A percentile compares a stretch with the other conserved stretches of the same genome.
These are phyloP conservation scores for Urochloa ruziziensis DNA, from an alignment of 176 grass and related monocot species.

Conservation along the genomic window DNA sequence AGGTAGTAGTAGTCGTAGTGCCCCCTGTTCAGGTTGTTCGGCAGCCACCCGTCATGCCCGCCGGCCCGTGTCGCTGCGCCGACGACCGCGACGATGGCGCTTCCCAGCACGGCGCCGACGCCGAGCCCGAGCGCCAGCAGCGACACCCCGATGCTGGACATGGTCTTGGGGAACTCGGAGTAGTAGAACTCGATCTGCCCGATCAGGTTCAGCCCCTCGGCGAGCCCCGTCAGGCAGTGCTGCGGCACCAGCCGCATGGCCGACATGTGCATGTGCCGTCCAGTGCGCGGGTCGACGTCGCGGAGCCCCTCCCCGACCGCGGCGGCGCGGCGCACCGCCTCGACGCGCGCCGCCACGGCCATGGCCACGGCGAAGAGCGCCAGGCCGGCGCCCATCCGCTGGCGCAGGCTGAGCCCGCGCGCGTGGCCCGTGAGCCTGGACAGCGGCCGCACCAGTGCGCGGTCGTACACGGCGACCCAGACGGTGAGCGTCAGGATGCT, in stretches of 20 bases:
- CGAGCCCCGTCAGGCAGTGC: slow-evolving; percentile 53
- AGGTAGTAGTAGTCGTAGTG: slow-evolving; percentile 74
- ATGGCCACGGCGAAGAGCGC: slow-evolving; percentile 44
- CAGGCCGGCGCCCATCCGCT: slow-evolving; percentile 63
- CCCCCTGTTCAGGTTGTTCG: slow-evolving; percentile 52
- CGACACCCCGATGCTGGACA: slow-evolving; percentile 69
- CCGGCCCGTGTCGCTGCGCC: background rate
- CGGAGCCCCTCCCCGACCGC: slow-evolving; percentile 37
- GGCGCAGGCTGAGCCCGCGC: slow-evolving; percentile 54
- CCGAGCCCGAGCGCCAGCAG: slow-evolving; percentile 54
- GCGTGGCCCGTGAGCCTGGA: slow-evolving; percentile 49
- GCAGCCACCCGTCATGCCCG: slow-evolving; percentile 53
- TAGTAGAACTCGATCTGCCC: slow-evolving; percentile 88
- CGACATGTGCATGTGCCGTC: slow-evolving; percentile 38
- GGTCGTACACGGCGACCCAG: slow-evolving; percentile 69
- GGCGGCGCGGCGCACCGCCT: slow-evolving; percentile 31
- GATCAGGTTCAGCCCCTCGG: slow-evolving; percentile 59
- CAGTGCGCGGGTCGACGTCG: background rate
- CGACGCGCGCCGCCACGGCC: slow-evolving; percentile 33
- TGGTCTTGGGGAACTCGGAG: slow-evolving; percentile 67
- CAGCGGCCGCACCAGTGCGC: slow-evolving; percentile 42
- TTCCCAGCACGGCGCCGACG: slow-evolving; percentile 33
- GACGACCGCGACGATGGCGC: slow-evolving; percentile 32
- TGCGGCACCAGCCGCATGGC: slow-evolving; percentile 68
- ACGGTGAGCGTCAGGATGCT: slow-evolving; percentile 57